phyloP scores from a whole-genome alignment of 352 stramenopile species.

The Halophytophthora batemanensis region DNA sequence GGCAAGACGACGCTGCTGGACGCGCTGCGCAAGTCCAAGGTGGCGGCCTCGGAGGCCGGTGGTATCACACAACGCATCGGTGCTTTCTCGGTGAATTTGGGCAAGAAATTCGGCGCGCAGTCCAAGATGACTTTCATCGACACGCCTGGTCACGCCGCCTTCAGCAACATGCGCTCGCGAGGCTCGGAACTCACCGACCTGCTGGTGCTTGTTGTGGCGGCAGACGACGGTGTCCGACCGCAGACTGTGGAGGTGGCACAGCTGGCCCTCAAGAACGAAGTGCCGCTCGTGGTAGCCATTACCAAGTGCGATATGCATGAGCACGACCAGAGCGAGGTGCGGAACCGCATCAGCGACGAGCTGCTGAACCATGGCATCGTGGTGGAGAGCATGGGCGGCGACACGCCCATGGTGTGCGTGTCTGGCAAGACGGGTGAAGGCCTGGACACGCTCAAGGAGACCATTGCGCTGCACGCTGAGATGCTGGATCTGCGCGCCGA shows the following conservation, averaged over 20 bases:
- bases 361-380: constrained; percentile 93
- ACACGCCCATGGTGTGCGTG: constrained; percentile 93
- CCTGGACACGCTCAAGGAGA: constrained; percentile 96
- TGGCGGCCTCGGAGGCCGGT: constrained; percentile 95
- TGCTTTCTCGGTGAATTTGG: constrained; percentile 96
- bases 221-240: constrained; percentile 97
- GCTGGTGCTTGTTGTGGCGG: constrained; percentile 96
- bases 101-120: constrained; percentile 63
- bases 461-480: constrained; percentile 95
- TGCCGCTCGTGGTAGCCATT: constrained; percentile 96
- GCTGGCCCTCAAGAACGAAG: constrained; percentile 92
- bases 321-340: constrained; percentile 67
- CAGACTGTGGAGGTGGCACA: constrained; percentile 97
- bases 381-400: constrained; percentile 93
- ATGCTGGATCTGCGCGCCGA: constrained; percentile 96
- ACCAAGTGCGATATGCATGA: constrained; percentile 96
- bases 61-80: constrained; percentile 99
- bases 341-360: constrained; percentile 74
- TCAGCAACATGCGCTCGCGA: constrained; percentile 96
- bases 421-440: constrained; percentile 94
- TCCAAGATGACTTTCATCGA: constrained; percentile 97
- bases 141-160: constrained; percentile 99
- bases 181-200: constrained; percentile 98
- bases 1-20: constrained; percentile 99
- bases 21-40: constrained; percentile 84